Evolutionary conservation across 768 basidiomycete species (phyloP).

Genomic region (Kwoniella newhampshirensis): DNA sequence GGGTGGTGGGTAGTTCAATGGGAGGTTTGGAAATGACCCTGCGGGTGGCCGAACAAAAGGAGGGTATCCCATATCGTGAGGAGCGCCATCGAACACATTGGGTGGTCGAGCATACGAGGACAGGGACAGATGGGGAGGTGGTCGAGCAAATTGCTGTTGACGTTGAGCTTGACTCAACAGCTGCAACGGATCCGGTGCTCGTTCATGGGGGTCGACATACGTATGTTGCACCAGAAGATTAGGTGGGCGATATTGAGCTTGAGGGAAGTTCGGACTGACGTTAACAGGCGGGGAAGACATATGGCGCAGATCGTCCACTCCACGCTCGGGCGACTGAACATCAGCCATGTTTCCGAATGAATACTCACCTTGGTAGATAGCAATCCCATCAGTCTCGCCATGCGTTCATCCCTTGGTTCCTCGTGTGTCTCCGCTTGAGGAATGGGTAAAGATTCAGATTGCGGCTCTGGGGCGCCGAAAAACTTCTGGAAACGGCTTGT

Average conservation of each 20-base stretch:
- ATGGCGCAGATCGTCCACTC: constrained; percentile 7
- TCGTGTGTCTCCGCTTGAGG: constrained; percentile 5
- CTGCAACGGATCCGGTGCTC: constrained; percentile 22
- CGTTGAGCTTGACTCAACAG: constrained; percentile 23
- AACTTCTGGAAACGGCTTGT: constrained; percentile 44
- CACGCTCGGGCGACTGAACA: neutral
- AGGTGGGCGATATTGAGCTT: constrained; percentile 1
- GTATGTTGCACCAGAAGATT: constrained; percentile 21
- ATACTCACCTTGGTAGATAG: constrained; percentile 24
- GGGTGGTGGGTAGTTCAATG: neutral
- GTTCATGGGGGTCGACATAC: constrained; percentile 14
- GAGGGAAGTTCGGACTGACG: constrained; percentile 4
- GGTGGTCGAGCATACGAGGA: constrained; percentile 13
- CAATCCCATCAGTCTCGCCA: constrained; percentile 35
- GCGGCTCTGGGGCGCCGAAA: constrained; percentile 24
- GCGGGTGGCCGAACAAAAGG: neutral
- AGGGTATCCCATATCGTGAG: constrained; percentile 1
- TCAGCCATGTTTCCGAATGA: neutral
- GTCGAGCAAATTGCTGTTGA: neutral
- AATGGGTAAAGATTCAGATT: neutral
- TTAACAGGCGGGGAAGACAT: constrained; percentile 8
- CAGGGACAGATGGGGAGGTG: constrained; percentile 18
- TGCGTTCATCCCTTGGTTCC: constrained; percentile 25
- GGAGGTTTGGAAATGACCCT: too few species aligned
- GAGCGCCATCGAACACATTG: constrained; percentile 5